A percentile compares a stretch with the other conserved stretches of the same genome.
These are phyloP conservation scores for Microbotryum lychnidis-dioicae DNA, from an alignment of 1,284 basidiomycete species.

Conservation along the genomic window DNA sequence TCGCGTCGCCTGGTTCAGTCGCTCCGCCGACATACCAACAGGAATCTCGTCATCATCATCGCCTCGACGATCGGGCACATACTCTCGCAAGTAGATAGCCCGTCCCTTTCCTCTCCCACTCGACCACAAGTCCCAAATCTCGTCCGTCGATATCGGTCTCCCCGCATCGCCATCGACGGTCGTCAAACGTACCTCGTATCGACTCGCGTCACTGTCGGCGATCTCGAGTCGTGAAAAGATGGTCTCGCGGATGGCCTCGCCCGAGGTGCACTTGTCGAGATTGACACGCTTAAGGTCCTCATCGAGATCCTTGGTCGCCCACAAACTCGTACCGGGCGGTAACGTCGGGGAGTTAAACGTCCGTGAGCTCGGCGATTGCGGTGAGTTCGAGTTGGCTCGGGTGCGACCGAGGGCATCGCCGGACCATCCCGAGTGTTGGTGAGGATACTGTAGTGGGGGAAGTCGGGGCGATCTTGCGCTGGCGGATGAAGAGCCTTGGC, in stretches of 20 bases:
- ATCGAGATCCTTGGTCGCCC: too few species aligned
- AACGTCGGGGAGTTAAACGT: too few species aligned
- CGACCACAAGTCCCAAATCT: conserved; percentile 61
- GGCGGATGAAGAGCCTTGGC: too few species aligned
- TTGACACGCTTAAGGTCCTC: conserved; percentile 49
- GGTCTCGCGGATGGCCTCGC: conserved; percentile 68
- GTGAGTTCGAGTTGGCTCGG: too few species aligned
- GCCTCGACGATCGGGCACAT: not conserved
- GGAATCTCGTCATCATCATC: conserved; percentile 11
- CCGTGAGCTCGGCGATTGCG: too few species aligned
- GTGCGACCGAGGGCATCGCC: too few species aligned
- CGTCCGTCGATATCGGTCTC: conserved; percentile 58
- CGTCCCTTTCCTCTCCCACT: conserved; percentile 52
- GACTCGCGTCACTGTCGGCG: conserved; percentile 66
- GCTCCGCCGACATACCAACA: conserved; percentile 12
- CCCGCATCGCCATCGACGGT: conserved; percentile 69
- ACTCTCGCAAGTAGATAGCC: conserved; percentile 45
- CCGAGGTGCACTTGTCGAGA: conserved; percentile 59
- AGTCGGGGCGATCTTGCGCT: too few species aligned
- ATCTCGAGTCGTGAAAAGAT: conserved; percentile 79
- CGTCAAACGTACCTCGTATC: conserved; percentile 72
- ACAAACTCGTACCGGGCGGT: too few species aligned
- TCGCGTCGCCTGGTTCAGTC: conserved; percentile 12
- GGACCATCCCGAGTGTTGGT: too few species aligned
- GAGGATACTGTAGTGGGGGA: too few species aligned